These are phyloP conservation scores for Populus simonii DNA, from an alignment of 345 rosid species.

Conservation along the genomic window DNA sequence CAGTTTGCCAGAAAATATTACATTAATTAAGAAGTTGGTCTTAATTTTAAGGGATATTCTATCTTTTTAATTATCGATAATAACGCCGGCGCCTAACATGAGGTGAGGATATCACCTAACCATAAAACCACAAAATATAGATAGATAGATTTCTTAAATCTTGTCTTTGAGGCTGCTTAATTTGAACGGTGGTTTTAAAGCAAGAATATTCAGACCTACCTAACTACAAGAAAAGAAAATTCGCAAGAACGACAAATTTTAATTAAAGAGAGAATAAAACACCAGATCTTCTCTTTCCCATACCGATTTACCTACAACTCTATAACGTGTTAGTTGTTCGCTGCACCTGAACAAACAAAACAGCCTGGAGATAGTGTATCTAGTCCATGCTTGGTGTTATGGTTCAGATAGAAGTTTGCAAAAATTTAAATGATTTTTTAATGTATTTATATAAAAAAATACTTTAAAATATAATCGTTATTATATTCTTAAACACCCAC, in stretches of 20 bases:
- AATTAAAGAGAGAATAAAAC: no score
- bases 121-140: background rate
- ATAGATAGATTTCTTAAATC: background rate
- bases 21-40: no score
- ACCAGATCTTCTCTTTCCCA: background rate
- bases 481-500: rapidly evolving
- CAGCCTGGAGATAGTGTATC: background rate
- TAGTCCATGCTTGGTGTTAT: no score
- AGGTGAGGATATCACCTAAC: background rate
- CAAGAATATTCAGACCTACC: background rate
- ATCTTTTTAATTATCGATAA: no score
- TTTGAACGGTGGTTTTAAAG: background rate
- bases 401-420: no score
- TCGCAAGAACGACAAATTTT: background rate
- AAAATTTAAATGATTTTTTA: no score
- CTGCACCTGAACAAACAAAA: background rate
- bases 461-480: no score
- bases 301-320: background rate
- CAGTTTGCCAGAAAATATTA: no score
- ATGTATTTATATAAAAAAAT: no score
- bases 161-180: background rate
- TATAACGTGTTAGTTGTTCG: background rate
- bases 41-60: no score
- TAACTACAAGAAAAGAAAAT: background rate
- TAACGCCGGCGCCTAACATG: no score